A percentile compares a stretch with the other conserved stretches of the same genome.
Conservation (phyloP, 495 filamentous ascomycete genomes). For the Penicillium verhagenii region DNA sequence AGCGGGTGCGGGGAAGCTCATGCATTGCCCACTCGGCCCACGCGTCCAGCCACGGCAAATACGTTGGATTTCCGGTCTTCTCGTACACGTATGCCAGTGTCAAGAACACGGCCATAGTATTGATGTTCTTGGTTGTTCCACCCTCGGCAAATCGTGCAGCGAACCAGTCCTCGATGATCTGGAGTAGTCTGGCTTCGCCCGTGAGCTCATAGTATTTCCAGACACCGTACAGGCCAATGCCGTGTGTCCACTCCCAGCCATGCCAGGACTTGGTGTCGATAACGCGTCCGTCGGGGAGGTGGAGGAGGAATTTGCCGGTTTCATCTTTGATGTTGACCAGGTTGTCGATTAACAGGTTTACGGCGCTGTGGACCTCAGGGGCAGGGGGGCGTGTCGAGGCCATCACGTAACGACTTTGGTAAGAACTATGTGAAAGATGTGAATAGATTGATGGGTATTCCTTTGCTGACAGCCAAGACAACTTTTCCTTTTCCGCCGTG, state of each 20-base stretch:
- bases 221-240: conserved; percentile 73
- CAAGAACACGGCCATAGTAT: conserved; percentile 73
- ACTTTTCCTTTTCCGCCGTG: neutral
- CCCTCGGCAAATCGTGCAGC: conserved; percentile 60
- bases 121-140: conserved; percentile 77
- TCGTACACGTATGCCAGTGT: conserved; percentile 72
- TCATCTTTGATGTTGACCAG: conserved; percentile 69
- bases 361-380: conserved; percentile 51
- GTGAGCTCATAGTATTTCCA: conserved; percentile 73
- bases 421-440: neutral
- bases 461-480: conserved; percentile 5
- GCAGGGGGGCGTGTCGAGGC: conserved; percentile 15
- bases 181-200: conserved; percentile 46
- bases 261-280: conserved; percentile 80
- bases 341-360: conserved; percentile 62
- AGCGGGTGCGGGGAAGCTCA: conserved; percentile 63
- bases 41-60: conserved; percentile 66
- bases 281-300: conserved; percentile 63
- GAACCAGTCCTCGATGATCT: conserved; percentile 70
- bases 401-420: conserved; percentile 18
- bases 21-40: conserved; percentile 80
- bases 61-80: conserved; percentile 58
- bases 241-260: conserved; percentile 82
- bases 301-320: conserved; percentile 66
- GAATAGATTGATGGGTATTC: neutral